Conservation (phyloP, 2,329 filamentous ascomycete species). For the Colletotrichum sp. region DNA sequence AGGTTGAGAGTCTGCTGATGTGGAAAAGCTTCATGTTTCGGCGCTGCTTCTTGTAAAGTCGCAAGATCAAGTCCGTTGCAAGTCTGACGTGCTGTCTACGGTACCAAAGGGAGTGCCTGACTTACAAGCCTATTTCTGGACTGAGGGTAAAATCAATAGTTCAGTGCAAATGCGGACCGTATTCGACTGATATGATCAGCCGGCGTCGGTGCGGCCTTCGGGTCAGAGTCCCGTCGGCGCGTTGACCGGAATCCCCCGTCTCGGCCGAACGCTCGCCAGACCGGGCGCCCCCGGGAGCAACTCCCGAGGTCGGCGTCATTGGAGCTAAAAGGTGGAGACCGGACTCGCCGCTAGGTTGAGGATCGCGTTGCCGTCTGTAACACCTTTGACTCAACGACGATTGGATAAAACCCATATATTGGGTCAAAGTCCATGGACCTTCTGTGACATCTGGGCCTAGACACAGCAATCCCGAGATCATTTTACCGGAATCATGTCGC, state of each 20-base stretch:
- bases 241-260: not conserved
- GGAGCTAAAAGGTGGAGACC: not conserved
- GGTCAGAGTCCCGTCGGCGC: not conserved
- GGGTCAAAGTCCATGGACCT: not conserved
- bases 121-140: not conserved
- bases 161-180: not conserved
- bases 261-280: not conserved
- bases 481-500: not conserved
- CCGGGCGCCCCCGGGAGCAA: not conserved
- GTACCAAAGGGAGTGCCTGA: not conserved
- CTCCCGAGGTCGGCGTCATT: conserved; percentile 10
- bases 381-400: not conserved
- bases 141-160: not conserved
- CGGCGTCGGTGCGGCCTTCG: not conserved
- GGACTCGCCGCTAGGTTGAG: not conserved
- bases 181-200: not conserved
- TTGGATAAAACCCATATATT: not conserved
- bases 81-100: not conserved
- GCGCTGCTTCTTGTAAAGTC: not conserved
- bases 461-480: not conserved
- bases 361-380: not conserved
- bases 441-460: not conserved
- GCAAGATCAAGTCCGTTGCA: not conserved
- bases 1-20: not conserved
- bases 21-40: not conserved